Base-by-base conservation (phyloP, 768 basidiomycete genomes). In the Tylopilus sp. region DNA sequence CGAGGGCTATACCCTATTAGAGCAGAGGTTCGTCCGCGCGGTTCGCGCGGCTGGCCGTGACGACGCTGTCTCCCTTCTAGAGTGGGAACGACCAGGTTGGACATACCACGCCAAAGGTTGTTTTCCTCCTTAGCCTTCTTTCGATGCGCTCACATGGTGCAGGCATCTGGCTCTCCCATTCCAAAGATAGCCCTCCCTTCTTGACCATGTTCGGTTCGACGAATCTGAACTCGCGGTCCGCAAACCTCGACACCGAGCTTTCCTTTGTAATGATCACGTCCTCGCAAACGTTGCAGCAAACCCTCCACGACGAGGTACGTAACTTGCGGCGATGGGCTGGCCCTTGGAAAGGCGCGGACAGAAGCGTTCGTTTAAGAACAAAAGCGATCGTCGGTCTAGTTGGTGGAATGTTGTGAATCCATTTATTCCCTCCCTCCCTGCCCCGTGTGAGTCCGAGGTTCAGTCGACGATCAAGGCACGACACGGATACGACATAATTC, bases 61-160 rank as follows among this genome's bases (percentile, higher is more conserved):
- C 45, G 63, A 71, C 30, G 82, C 84, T 0, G 78, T 99, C 22
- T 76, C 84, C 50, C 74, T 99, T 55, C 79, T 74, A 53, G 96
- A 99, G 69, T 99, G 97, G 97, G 80, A 84, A 64, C 81, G 80
- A 58, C 73, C 78, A 22, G 92, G 87, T 4, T 99, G 97, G 97
- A 98, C 97, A 1, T 99, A 99, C 72, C 97, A 99, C 64, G 91
- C 97, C 24, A 99, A 99, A 79, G 97, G 95, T 96, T 56, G 10
- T 21, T 24, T 47, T 37, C 12, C 19, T 24, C 40, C 19, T 53
- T 43, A 9, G 12, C 29, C 29, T 33, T 28, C n/a, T 7, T 12
- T 25, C 26, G 11, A n/a, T 19, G 26, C 36, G 13, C 53, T 48
- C 43, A 66, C 26, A 1, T 29, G 24, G 1, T 24, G 49, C 53